Percentiles rank a stretch among this genome's conserved stretches.
Evolutionary conservation across 495 filamentous ascomycete species (phyloP).

Genomic region (Cercophora samala): DNA sequence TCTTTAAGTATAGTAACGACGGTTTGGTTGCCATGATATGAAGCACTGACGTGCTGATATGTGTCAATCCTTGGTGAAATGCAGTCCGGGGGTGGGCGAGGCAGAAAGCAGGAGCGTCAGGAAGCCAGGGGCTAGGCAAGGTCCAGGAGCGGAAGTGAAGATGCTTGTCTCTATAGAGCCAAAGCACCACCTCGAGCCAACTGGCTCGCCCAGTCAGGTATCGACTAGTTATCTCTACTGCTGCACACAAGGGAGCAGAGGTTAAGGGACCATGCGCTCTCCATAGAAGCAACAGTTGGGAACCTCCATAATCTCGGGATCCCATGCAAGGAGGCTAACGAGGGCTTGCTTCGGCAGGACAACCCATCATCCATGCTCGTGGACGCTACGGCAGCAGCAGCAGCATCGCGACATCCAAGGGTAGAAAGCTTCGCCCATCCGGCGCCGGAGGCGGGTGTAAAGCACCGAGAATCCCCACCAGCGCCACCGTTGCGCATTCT

Average conservation of each 20-base stretch:
- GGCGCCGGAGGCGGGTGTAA: slow-evolving; percentile 25
- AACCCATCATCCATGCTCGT: slow-evolving; percentile 32
- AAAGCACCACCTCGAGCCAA: slow-evolving; percentile 18
- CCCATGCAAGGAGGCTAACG: slow-evolving; percentile 33
- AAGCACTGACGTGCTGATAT: slow-evolving; percentile 31
- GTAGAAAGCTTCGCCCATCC: slow-evolving; percentile 19
- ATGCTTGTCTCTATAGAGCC: slow-evolving; percentile 20
- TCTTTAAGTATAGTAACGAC: slow-evolving; percentile 30
- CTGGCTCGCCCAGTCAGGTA: slow-evolving; percentile 31
- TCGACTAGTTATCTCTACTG: slow-evolving; percentile 35
- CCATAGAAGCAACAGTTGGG: slow-evolving; percentile 19
- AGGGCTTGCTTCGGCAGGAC: slow-evolving; percentile 29
- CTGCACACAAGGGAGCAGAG: slow-evolving; percentile 10
- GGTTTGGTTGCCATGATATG: slow-evolving; percentile 30
- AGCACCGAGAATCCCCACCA: slow-evolving; percentile 20
- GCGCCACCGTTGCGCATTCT: slow-evolving; percentile 22
- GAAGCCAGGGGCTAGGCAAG: slow-evolving; percentile 23
- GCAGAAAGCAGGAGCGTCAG: slow-evolving; percentile 14
- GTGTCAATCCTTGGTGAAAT: slow-evolving; percentile 31
- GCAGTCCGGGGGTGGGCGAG: slow-evolving; percentile 18
- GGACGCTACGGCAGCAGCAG: slow-evolving; percentile 29
- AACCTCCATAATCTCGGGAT: slow-evolving; percentile 35
- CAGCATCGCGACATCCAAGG: slow-evolving; percentile 27
- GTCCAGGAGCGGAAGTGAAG: slow-evolving; percentile 25
- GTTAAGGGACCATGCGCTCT: slow-evolving; percentile 26